Conservation (phyloP, 768 basidiomycete genomes). For the Gelatoporia subvermispora region DNA sequence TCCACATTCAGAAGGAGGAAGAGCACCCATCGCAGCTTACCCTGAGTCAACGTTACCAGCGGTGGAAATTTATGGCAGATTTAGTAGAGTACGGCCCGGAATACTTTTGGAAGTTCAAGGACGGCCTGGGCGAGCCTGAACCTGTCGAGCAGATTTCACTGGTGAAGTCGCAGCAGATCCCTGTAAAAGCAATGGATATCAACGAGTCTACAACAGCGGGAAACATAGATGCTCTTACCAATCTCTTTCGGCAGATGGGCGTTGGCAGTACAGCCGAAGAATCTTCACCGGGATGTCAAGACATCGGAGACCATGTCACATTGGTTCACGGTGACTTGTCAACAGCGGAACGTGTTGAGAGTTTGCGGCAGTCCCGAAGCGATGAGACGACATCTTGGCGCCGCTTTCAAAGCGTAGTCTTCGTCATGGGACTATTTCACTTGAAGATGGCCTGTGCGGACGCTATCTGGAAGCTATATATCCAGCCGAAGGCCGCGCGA, state of each 20-base stretch:
- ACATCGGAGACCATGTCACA: slow-evolving; percentile 9
- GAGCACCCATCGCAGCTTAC: background rate
- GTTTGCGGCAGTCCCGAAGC: slow-evolving; percentile 9
- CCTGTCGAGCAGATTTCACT: slow-evolving; percentile 14
- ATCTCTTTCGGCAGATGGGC: slow-evolving; percentile 16
- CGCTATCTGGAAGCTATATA: slow-evolving; percentile 8
- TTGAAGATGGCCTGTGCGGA: slow-evolving; percentile 29
- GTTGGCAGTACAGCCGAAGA: slow-evolving; percentile 5
- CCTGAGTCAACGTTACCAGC: slow-evolving; percentile 3
- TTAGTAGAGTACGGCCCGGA: slow-evolving; percentile 23
- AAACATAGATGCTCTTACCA: slow-evolving; percentile 18
- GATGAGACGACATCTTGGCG: slow-evolving; percentile 26
- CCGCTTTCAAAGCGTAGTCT: slow-evolving; percentile 29
- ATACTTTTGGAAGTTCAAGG: slow-evolving; percentile 5
- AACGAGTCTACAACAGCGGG: slow-evolving; percentile 15
- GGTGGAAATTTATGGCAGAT: slow-evolving; percentile 23
- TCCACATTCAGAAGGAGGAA: background rate
- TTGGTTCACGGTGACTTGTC: slow-evolving; percentile 19
- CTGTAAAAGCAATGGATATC: slow-evolving; percentile 16
- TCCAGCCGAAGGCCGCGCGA: slow-evolving; percentile 4
- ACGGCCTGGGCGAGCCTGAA: slow-evolving; percentile 9
- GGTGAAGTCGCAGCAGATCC: slow-evolving; percentile 12
- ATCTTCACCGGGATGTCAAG: background rate
- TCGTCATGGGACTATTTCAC: slow-evolving; percentile 31
- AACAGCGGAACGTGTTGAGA: slow-evolving; percentile 9